Evolutionary conservation across 192 early-diverging fungal genomes (phyloP).

Genomic region (Martensiomyces pterosporus): DNA sequence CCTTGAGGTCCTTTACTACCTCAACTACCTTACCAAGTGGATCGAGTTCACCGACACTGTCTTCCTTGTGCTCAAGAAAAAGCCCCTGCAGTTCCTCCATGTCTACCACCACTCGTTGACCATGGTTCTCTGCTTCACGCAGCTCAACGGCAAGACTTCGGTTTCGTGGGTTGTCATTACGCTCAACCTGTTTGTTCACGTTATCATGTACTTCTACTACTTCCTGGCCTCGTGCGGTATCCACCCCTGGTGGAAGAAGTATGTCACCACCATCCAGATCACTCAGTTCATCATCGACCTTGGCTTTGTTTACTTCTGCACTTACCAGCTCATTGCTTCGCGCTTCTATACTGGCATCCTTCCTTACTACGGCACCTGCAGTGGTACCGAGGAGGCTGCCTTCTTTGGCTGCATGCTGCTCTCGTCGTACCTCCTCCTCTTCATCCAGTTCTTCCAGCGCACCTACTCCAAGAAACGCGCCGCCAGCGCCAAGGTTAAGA

Average conservation of each 20-base stretch:
- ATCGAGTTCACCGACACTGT: constrained; percentile 85
- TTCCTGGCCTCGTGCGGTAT: constrained; percentile 72
- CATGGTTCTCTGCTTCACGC: constrained; percentile 78
- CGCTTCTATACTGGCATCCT: constrained; percentile 56
- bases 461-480: constrained; percentile 66
- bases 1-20: constrained; percentile 80
- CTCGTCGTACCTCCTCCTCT: constrained; percentile 78
- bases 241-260: constrained; percentile 91
- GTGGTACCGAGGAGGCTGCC: constrained; percentile 74
- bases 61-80: constrained; percentile 81
- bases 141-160: constrained; percentile 68
- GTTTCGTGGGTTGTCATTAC: constrained; percentile 60
- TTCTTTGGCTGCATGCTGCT: constrained; percentile 76
- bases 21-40: constrained; percentile 92
- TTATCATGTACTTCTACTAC: constrained; percentile 91
- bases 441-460: constrained; percentile 84
- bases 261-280: constrained; percentile 88
- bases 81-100: constrained; percentile 86
- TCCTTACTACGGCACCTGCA: constrained; percentile 64
- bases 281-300: constrained; percentile 87
- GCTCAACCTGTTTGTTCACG: constrained; percentile 84
- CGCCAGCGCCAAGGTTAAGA: constrained; percentile 38
- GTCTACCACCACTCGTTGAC: constrained; percentile 92
- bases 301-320: constrained; percentile 78
- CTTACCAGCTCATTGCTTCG: constrained; percentile 75